Evolutionary conservation across 768 basidiomycete genomes (phyloP).

Genomic region (Neoboletus magnificus): DNA sequence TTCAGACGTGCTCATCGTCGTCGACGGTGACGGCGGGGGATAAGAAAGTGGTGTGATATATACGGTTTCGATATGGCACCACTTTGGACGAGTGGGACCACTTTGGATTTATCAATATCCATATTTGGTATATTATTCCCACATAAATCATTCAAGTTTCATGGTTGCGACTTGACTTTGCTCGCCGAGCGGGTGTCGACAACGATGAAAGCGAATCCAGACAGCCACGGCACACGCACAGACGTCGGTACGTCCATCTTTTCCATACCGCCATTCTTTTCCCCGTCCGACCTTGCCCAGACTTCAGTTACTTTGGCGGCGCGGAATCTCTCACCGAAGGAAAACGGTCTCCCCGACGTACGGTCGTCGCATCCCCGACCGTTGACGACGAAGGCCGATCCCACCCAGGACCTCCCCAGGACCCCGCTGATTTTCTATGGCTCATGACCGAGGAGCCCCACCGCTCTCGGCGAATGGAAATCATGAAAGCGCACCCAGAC

Average conservation of each 20-base stretch:
- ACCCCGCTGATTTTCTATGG: constrained; percentile 91
- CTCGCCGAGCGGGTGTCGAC: no score
- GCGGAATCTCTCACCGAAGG: constrained; percentile 70
- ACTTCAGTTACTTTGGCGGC: constrained; percentile 80
- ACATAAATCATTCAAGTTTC: constrained; percentile 10
- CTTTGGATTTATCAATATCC: constrained; percentile 14
- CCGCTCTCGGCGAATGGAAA: constrained; percentile 78
- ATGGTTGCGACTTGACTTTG: neutral
- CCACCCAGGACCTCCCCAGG: constrained; percentile 57
- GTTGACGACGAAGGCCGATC: constrained; percentile 39
- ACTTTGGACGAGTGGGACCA: constrained; percentile 23
- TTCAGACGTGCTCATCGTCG: constrained; percentile 19
- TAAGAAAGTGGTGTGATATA: neutral
- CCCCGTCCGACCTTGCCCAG: constrained; percentile 30
- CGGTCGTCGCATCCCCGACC: constrained; percentile 41
- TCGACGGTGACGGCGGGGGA: neutral
- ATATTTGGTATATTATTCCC: constrained; percentile 25
- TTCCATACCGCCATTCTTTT: neutral
- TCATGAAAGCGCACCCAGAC: constrained; percentile 94
- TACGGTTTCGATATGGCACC: constrained; percentile 18
- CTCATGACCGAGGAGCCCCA: constrained; percentile 98
- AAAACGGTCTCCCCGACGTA: constrained; percentile 50
- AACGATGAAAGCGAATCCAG: constrained; percentile 17
- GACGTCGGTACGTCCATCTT: constrained; percentile 18
- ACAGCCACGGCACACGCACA: neutral